Evolutionary conservation across 805 yeast genomes (phyloP).

Genomic region (Starmerella vaccinii): DNA sequence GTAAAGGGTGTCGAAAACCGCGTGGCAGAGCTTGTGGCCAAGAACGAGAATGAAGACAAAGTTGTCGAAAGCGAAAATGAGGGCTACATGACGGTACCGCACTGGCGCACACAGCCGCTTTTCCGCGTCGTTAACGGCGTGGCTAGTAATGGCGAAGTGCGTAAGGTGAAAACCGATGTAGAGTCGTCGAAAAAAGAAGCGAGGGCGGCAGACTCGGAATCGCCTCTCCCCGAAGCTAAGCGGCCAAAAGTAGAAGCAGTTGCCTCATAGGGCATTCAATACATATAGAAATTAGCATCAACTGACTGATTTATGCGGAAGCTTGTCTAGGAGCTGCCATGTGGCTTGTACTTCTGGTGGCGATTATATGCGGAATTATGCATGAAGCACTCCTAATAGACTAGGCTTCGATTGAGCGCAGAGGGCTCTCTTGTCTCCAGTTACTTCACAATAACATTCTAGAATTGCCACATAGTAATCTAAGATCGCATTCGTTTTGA

Average conservation of each 20-base stretch:
- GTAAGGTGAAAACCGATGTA: background rate
- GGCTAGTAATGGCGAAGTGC: conserved; percentile 27
- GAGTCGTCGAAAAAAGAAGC: background rate
- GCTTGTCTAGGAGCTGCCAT: too few relatives aligned
- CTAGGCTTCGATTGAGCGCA: too few relatives aligned
- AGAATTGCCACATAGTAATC: too few relatives aligned
- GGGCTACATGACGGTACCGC: conserved; percentile 77
- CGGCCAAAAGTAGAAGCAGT: background rate
- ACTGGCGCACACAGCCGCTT: conserved; percentile 94
- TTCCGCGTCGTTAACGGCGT: conserved; percentile 83
- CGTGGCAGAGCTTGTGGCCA: conserved; percentile 46
- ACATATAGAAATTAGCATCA: background rate
- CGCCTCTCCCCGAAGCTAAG: background rate
- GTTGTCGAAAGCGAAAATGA: conserved; percentile 37
- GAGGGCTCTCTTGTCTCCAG: too few relatives aligned
- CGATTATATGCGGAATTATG: too few relatives aligned
- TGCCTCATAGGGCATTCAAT: background rate
- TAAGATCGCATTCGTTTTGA: too few relatives aligned
- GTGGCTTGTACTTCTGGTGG: too few relatives aligned
- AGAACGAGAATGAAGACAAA: conserved; percentile 18
- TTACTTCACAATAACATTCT: too few relatives aligned
- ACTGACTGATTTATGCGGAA: background rate
- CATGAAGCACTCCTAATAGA: too few relatives aligned
- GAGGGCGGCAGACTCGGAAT: background rate
- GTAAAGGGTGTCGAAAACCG: conserved; percentile 57